A percentile compares a stretch with the other conserved stretches of the same genome.
phyloP scores from a whole-genome alignment of 2,329 filamentous ascomycete species.

The Arthrobotrys iridis region DNA sequence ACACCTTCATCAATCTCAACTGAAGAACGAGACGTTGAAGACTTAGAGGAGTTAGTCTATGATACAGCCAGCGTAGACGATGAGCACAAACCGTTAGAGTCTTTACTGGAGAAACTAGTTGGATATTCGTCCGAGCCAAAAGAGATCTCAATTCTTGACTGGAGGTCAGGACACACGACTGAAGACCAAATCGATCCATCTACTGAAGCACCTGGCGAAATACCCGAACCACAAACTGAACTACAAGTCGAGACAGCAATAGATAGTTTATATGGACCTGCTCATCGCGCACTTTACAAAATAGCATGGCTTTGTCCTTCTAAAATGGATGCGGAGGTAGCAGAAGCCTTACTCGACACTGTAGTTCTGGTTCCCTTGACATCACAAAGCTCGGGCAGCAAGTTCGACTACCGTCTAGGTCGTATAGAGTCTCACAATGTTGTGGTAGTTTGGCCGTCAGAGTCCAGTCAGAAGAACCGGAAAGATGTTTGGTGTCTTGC shows the following conservation, averaged over 20 bases:
- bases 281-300: not conserved
- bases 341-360: not conserved
- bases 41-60: conserved; percentile 14
- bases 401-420: conserved; percentile 59
- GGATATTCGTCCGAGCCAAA: not conserved
- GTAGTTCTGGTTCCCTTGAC: not conserved
- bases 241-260: too few species aligned
- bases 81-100: conserved; percentile 13
- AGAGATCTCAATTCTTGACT: conserved; percentile 7
- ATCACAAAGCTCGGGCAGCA: conserved; percentile 12
- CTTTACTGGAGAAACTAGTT: conserved; percentile 8
- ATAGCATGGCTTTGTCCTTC: conserved; percentile 18
- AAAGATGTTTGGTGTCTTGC: not conserved
- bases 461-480: not conserved
- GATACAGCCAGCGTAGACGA: not conserved
- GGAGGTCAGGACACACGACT: not conserved
- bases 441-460: conserved; percentile 58
- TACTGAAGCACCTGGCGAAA: not conserved
- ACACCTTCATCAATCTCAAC: conserved; percentile 10
- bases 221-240: not conserved
- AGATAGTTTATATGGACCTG: not conserved
- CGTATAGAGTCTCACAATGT: conserved; percentile 60
- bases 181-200: not conserved
- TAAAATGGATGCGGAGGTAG: not conserved
- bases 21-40: conserved; percentile 13